These are phyloP conservation scores for Salinomyces thailandicus DNA, from an alignment of 2,329 filamentous ascomycete genomes.

Conservation along the genomic window DNA sequence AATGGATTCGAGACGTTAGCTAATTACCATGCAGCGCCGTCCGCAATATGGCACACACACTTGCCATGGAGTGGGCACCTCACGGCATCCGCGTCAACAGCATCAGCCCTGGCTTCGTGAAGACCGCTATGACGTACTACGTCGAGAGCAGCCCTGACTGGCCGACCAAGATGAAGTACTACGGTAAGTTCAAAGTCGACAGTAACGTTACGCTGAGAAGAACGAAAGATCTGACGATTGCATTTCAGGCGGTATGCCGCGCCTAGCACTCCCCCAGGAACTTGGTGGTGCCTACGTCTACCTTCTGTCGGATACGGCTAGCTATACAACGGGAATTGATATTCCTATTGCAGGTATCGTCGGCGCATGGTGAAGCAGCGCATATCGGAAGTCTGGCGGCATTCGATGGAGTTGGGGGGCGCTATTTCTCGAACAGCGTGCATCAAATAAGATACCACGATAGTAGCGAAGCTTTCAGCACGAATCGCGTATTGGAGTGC, in stretches of 20 bases:
- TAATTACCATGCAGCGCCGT: too few species aligned
- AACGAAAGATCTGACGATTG: too few species aligned
- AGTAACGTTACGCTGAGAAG: too few species aligned
- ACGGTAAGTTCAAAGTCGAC: too few species aligned
- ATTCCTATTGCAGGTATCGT: conserved; percentile 41
- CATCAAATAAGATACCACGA: not conserved
- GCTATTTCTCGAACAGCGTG: too few species aligned
- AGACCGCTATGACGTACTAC: conserved; percentile 38
- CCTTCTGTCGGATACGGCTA: conserved; percentile 36
- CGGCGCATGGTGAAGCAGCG: conserved; percentile 30
- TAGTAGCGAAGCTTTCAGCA: not conserved
- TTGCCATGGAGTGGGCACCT: conserved; percentile 25
- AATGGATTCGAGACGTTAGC: too few species aligned
- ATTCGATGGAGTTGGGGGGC: too few species aligned
- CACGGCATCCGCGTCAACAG: conserved; percentile 27
- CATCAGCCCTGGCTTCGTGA: conserved; percentile 25
- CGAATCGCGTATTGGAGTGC: too few species aligned
- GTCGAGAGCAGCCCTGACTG: conserved; percentile 41
- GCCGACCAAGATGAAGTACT: conserved; percentile 44
- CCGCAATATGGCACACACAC: conserved; percentile 32
- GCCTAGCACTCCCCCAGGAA: conserved; percentile 42
- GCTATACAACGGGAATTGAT: conserved; percentile 41
- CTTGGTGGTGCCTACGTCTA: conserved; percentile 42
- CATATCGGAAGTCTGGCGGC: too few species aligned
- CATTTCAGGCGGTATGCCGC: conserved; percentile 36